Evolutionary conservation across 2,329 filamentous ascomycete genomes (phyloP), one percentile per base, ranked within the genome.

Genomic region (Amphichorda felina): DNA sequence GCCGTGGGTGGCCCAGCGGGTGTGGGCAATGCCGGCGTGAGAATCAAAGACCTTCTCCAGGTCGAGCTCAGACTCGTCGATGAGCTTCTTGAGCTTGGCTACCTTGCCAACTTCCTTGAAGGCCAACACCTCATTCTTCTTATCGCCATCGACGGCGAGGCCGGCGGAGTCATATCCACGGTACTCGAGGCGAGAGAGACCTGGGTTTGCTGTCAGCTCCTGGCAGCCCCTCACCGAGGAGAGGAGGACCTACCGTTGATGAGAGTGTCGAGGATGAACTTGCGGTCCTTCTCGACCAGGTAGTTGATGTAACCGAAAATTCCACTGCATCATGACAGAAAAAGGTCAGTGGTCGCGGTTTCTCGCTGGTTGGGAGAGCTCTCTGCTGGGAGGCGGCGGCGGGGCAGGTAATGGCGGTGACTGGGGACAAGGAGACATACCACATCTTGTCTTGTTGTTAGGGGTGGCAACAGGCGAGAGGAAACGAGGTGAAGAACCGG

Each of bases 51-150:
- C 74, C 73, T 94, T 94, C 61, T 75, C 82, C 50, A 87, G 70
- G 64, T 98, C 84, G 63, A 87, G 73, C 54, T 86, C 75, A 57
- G 77, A 71, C 59, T 84, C 77, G 38, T 82, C 85, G 51, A 96
- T 89, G 61, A 96, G 81, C 66, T 88, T 70, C 75, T 84, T 93
- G 59, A 98, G 74, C 68, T 94, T 94, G 60, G 81, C 86, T 43
- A 98, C 91, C 78, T 98, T 98, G 71, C 91, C 91, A 43, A 98
- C 91, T 70, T 96, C 91, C 74, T 98, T 98, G 76, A 87, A 96
- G 43, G 91, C 88, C 46, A 85, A 76, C 47, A 96, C 87, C 67
- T 96, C 86, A 54, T 94, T 94, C 73, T 91, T 94, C 79, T 95
- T 96, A 73, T 98, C 84, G 44, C 91, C 91, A 59, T 98, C 91